Percentiles rank a stretch among this genome's conserved stretches.
phyloP scores from a whole-genome alignment of 805 yeast species.

The Hanseniaspora mollemarum region DNA sequence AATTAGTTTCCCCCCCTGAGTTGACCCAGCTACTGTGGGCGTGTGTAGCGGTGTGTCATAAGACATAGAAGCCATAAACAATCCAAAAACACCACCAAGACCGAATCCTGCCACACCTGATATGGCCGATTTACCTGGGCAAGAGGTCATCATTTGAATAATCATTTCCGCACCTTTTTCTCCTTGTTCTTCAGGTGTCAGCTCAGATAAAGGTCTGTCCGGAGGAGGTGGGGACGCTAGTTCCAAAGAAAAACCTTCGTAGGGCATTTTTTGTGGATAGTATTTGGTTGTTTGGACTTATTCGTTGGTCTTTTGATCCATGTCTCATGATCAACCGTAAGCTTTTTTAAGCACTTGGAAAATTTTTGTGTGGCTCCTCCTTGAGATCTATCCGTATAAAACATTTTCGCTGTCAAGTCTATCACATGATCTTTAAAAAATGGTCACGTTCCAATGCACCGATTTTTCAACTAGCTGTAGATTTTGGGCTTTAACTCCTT shows the following conservation, averaged over 20 bases:
- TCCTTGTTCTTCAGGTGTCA: conserved; percentile 89
- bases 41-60: conserved; percentile 35
- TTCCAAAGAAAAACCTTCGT: conserved; percentile 35
- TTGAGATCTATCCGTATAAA: too few relatives aligned
- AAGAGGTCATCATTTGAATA: conserved; percentile 76
- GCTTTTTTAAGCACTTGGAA: too few relatives aligned
- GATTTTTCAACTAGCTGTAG: too few relatives aligned
- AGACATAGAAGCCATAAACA: conserved; percentile 69
- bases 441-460: too few relatives aligned
- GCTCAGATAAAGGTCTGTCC: conserved; percentile 46
- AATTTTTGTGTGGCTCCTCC: too few relatives aligned
- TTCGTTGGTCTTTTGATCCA: too few relatives aligned
- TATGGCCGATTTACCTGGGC: conserved; percentile 87
- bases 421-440: too few relatives aligned
- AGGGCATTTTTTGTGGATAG: conserved; percentile 27
- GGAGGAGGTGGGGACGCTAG: conserved; percentile 33
- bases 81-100: conserved; percentile 89
- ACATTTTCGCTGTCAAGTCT: too few relatives aligned
- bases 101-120: conserved; percentile 91
- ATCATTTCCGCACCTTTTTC: conserved; percentile 77
- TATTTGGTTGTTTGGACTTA: not conserved
- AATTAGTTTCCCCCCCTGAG: conserved; percentile 35
- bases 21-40: conserved; percentile 20
- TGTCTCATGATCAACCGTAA: too few relatives aligned
- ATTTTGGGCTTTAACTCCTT: too few relatives aligned